Evolutionary conservation across 2,329 filamentous ascomycete species (phyloP), one percentile per base, ranked within the genome.

Genomic region (Akanthomyces muscarius): DNA sequence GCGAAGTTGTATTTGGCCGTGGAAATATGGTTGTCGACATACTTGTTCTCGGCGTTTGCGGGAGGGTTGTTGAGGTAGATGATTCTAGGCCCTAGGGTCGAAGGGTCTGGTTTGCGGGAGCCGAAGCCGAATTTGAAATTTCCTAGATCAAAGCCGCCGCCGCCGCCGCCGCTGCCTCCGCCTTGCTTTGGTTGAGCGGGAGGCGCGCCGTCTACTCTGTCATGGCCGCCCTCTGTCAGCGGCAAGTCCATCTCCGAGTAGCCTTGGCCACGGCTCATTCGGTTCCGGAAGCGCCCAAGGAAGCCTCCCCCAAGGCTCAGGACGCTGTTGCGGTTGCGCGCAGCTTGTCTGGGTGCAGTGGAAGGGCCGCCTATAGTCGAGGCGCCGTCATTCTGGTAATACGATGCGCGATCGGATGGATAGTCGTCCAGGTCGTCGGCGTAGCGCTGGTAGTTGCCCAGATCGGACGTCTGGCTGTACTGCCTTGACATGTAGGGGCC

Each of bases 171-270:
- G 54, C n/a, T 23, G 73, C 69, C 67, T 76, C 78, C 61, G 80
- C 70, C 70, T 77, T 75, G 54, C 75, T 72, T 67, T 78, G 71
- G 51, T 65, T 77, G 69, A 82, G 69, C 63, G 4, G 47, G 7
- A 14, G 63, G 42, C 11, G 69, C 69, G 56, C 70, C 70, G 13
- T 68, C 70, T 2, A 11, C 50, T 61, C 75, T 71, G n/a, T 72
- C 85, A 53, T 74, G 74, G 28, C 79, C 77, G 0, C 89, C 79
- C 73, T 98, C 92, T 5, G 94, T 98, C 75, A 99, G 81, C 16
- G 95, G 95, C 61, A 99, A 81, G 73, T 99, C 94, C 95, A 99
- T 99, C 77, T 98, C 95, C 41, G 94, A 97, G 76, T 99, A 98
- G 66, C 89, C 85, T 69, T 90, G 84, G 25, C 86, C 89, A 87